Evolutionary conservation across 2,329 filamentous ascomycete species (phyloP), one percentile per base, ranked within the genome.

Genomic region (Pleoardoris graminearum): DNA sequence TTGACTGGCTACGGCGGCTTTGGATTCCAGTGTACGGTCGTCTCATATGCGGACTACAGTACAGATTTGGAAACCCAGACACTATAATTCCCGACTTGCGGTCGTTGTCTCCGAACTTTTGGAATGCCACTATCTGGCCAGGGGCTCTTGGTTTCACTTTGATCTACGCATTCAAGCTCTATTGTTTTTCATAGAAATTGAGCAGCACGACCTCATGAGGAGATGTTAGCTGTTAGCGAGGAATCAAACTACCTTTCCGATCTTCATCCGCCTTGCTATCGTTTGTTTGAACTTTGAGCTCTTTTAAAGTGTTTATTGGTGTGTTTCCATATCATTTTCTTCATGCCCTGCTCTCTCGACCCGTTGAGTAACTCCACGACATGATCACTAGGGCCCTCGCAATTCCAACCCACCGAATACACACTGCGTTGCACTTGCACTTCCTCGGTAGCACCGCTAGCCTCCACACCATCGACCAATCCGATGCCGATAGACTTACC

Each of bases 331-430:
- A 52, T 43, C 4, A 23, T 1, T 8, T 47, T 35, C 23, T 36
- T 52, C 2, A 52, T 27, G 2, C 50, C 50, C 6, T 42, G 41
- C 21, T 47, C 30, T 22, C 43, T 33, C 42, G 33, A 12, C 4
- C 17, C 16, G 12, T 35, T 25, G 5, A 52, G 25, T 12, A 42
- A 19, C n/a, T 12, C 10, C 10, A 36, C 30, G 14, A 48, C 43
- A 10, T 12, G 17, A 10, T 16, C 14, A 7, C 19, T 22, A 42
- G 42, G 43, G 5, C 43, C 36, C 14, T 52, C 42, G 8, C 33
- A 38, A 29, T 62, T 51, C 41, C 53, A 48, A 39, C 63, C 57
- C 19, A 68, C 53, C 6, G 63, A 65, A 53, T 72, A 73, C 12
- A 72, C 59, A 5, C 69, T 69, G 14, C 38, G 4, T 25, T 21